A percentile compares a stretch with the other conserved stretches of the same genome.
Conservation (phyloP, 2,329 filamentous ascomycete species). For the Emydomyces testavorans region DNA sequence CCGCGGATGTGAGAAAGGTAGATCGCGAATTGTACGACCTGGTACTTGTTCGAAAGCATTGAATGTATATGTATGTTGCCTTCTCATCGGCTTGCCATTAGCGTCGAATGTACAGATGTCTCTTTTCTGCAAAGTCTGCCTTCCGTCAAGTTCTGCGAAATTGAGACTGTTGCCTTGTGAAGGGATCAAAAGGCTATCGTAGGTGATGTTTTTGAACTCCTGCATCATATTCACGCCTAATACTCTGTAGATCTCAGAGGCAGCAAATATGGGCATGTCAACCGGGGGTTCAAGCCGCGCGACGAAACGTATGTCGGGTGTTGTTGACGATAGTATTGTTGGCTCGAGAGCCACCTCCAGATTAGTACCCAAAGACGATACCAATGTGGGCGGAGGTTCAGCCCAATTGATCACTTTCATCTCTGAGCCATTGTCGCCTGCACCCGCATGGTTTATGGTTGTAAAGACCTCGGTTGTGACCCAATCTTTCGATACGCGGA, state of each 20-base stretch:
- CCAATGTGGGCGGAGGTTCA: constrained; percentile 31
- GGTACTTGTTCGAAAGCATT: constrained; percentile 33
- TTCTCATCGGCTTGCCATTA: constrained; percentile 22
- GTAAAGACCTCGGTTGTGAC: constrained; percentile 29
- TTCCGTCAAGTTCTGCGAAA: constrained; percentile 23
- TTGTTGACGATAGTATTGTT: constrained; percentile 27
- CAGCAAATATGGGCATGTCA: constrained; percentile 33
- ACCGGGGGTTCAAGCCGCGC: constrained; percentile 34
- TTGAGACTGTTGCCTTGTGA: constrained; percentile 17
- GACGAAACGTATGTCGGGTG: constrained; percentile 36
- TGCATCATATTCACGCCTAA: constrained; percentile 32
- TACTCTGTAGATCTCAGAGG: constrained; percentile 33
- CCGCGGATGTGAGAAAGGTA: constrained; percentile 37
- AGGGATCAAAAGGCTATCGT: constrained; percentile 31
- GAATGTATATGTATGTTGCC: constrained; percentile 35
- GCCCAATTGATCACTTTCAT: constrained; percentile 29
- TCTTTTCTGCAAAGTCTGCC: constrained; percentile 23
- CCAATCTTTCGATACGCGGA: constrained; percentile 37
- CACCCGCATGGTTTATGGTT: constrained; percentile 20
- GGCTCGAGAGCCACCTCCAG: constrained; percentile 31
- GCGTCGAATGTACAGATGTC: constrained; percentile 26
- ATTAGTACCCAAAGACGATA: constrained; percentile 23
- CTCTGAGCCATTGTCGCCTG: constrained; percentile 19
- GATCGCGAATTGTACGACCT: constrained; percentile 31
- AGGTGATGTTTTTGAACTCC: constrained; percentile 31